Base-by-base conservation (phyloP, 2,329 filamentous ascomycete genomes). In the Keithomyces neogunnii region DNA sequence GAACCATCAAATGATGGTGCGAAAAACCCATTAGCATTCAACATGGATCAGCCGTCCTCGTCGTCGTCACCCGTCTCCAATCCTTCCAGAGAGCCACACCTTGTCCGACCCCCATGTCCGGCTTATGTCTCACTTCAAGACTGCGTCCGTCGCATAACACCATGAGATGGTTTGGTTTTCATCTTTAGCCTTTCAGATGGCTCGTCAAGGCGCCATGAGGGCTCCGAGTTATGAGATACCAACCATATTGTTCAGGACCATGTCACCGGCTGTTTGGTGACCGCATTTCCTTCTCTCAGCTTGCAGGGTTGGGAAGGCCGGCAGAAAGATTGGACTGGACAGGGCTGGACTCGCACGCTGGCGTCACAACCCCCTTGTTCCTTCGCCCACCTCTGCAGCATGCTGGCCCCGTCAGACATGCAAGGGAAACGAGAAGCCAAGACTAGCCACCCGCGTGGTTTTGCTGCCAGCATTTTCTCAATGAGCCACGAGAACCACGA, bases 131-230 rank as follows among this genome's bases (percentile, higher is more conserved):
- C 51, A 51, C 51, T 53, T 46, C 33, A 35, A 50, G 39, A 48
- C 51, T 53, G 51, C 51, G 51, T 53, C 51, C 51, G 51, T 53
- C 51, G 51, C 51, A 51, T 50, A 51, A 30, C 19, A 48, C 33
- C 46, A 48, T 46, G 46, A 46, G 49, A 45, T 40, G 19, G 38
- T 43, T 36, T 53, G 40, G 11, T 9, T 5, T 10, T 11, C 3
- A 8, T 32, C 40, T 26, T 51, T 31, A 36, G 47, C 19, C 28
- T 48, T 29, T 19, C 19, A 19, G 19, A 19, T 19, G 19, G 19
- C 19, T 19, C 19, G 19, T 19, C 19, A 19, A 19, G 19, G 19
- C 19, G 19, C 19, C 19, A 19, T 19, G 19, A 19, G 19, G 19
- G 19, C 19, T 19, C 19, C 19, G 19, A 19, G 19, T 19, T 19